Conservation (phyloP, 2,329 filamentous ascomycete species). For the Phyllachora maydis region DNA sequence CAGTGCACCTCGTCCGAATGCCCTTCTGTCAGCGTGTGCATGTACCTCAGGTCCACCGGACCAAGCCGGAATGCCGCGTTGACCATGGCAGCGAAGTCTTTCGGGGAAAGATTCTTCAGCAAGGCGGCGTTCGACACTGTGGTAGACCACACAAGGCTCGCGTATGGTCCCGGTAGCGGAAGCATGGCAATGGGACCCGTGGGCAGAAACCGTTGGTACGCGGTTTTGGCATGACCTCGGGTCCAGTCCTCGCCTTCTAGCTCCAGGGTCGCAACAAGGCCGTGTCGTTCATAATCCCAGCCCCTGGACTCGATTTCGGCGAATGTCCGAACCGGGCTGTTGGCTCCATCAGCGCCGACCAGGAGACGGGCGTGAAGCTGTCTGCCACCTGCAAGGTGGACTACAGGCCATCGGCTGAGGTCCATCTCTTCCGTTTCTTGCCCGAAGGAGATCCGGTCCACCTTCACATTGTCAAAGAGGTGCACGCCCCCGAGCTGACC, state of each 20-base stretch:
- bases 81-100: slow-evolving; percentile 68
- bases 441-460: slow-evolving; percentile 64
- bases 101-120: slow-evolving; percentile 52
- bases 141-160: slow-evolving; percentile 89
- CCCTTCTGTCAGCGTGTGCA: slow-evolving; percentile 41
- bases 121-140: slow-evolving; percentile 59
- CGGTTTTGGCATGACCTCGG: slow-evolving; percentile 41
- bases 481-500: slow-evolving; percentile 47
- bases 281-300: slow-evolving; percentile 86
- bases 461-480: slow-evolving; percentile 56
- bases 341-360: slow-evolving; percentile 84
- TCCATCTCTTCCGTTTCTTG: slow-evolving; percentile 47
- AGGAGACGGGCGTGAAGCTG: slow-evolving; percentile 63
- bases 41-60: slow-evolving; percentile 60
- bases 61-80: slow-evolving; percentile 82
- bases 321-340: slow-evolving; percentile 80
- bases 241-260: slow-evolving; percentile 40
- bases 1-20: slow-evolving; percentile 66
- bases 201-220: slow-evolving; percentile 89
- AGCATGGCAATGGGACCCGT: slow-evolving; percentile 83
- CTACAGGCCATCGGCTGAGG: slow-evolving; percentile 70
- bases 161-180: slow-evolving; percentile 63
- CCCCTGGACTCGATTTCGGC: slow-evolving; percentile 69
- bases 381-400: slow-evolving; percentile 48
- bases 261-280: slow-evolving; percentile 73